Evolutionary conservation across 2,329 filamentous ascomycete species (phyloP).

Genomic region (Rachicladosporium sp.): DNA sequence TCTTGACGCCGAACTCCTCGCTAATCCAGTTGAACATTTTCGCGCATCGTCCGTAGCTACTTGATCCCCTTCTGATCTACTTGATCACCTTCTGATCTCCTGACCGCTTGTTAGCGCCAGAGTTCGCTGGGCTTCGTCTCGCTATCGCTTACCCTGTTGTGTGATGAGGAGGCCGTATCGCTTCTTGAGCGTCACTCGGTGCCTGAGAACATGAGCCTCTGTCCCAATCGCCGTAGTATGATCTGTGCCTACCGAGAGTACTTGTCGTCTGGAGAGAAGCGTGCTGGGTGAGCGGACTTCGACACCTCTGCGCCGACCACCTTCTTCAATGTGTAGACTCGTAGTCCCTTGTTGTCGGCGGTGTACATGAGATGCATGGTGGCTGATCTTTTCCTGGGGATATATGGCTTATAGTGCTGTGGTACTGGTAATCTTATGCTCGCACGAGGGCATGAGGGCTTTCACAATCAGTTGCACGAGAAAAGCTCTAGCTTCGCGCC

Average conservation of each 20-base stretch:
- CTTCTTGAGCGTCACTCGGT: conserved; percentile 90
- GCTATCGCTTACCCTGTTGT: conserved; percentile 44
- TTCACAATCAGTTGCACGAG: neutral
- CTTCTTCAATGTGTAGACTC: conserved; percentile 92
- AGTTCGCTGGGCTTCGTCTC: neutral
- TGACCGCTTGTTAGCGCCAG: conserved; percentile 11
- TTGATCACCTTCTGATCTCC: conserved; percentile 29
- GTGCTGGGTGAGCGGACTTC: conserved; percentile 88
- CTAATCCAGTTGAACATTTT: conserved; percentile 10
- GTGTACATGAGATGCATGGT: conserved; percentile 76
- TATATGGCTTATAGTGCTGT: neutral
- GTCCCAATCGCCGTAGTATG: neutral
- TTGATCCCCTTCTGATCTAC: conserved; percentile 17
- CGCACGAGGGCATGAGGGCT: neutral
- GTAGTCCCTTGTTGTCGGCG: conserved; percentile 68
- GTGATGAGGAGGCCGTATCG: conserved; percentile 80
- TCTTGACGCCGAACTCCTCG: conserved; percentile 14
- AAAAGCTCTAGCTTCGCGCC: neutral
- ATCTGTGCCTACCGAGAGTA: conserved; percentile 55
- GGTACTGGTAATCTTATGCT: neutral
- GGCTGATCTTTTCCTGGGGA: conserved; percentile 5
- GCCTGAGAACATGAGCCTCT: conserved; percentile 36
- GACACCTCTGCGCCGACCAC: conserved; percentile 69
- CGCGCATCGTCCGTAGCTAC: conserved; percentile 18
- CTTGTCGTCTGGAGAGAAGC: conserved; percentile 97